Conservation (phyloP, 2,329 filamentous ascomycete genomes). For the Zymoseptoria passerinii region DNA sequence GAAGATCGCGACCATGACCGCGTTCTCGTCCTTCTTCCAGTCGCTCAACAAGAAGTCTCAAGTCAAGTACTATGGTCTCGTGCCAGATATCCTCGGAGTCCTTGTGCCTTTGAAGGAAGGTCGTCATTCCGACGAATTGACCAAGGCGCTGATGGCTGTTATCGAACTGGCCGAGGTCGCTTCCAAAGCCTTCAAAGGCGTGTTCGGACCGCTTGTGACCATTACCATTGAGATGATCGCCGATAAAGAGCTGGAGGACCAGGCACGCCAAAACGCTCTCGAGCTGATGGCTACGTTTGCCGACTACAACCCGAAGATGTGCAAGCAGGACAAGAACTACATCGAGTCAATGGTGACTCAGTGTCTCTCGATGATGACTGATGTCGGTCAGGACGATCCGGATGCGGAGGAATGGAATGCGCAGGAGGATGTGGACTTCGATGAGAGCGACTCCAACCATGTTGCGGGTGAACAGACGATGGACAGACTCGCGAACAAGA, state of each 20-base stretch:
- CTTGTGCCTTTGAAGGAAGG: slow-evolving; percentile 88
- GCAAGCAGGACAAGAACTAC: slow-evolving; percentile 86
- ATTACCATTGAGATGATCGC: slow-evolving; percentile 91
- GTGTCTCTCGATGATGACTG: slow-evolving; percentile 95
- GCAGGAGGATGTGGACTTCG: slow-evolving; percentile 87
- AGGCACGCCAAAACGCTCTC: slow-evolving; percentile 85
- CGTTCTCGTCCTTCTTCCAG: slow-evolving; percentile 92
- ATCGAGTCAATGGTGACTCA: slow-evolving; percentile 97
- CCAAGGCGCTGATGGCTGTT: slow-evolving; percentile 78
- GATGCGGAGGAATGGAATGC: slow-evolving; percentile 90
- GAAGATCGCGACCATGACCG: slow-evolving; percentile 88
- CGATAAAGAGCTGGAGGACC: slow-evolving; percentile 87
- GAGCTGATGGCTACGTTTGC: slow-evolving; percentile 98
- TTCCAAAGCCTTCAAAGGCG: slow-evolving; percentile 91
- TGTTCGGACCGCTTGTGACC: slow-evolving; percentile 88
- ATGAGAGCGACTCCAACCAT: slow-evolving; percentile 95
- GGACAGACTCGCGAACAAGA: slow-evolving; percentile 94
- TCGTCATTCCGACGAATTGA: slow-evolving; percentile 82
- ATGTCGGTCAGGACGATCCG: slow-evolving; percentile 88
- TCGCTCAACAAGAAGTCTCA: slow-evolving; percentile 83
- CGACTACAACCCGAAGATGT: slow-evolving; percentile 88
- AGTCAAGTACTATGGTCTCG: slow-evolving; percentile 74
- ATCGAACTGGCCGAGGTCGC: slow-evolving; percentile 93
- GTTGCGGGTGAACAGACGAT: slow-evolving; percentile 97
- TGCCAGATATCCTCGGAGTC: slow-evolving; percentile 89